These are phyloP conservation scores for Globisporangium heterothallicum DNA, from an alignment of 352 stramenopile genomes.

Conservation along the genomic window DNA sequence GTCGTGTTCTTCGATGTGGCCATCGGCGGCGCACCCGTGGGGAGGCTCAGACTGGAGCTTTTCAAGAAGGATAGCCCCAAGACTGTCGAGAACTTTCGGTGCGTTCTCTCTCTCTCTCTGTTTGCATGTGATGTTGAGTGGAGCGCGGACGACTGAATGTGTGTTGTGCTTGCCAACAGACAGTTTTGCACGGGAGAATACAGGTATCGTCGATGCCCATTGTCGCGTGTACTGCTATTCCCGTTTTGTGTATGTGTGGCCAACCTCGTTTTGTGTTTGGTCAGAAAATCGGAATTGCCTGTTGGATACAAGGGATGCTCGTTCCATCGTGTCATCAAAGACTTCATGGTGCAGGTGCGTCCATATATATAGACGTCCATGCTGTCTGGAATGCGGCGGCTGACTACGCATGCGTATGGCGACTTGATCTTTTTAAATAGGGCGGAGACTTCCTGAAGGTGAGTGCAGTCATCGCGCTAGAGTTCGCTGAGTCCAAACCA, in stretches of 20 bases:
- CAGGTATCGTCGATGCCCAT: too few relatives aligned
- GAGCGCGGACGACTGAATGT: slow-evolving; percentile 5
- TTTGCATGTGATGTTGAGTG: background rate
- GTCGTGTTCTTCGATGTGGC: slow-evolving; percentile 96
- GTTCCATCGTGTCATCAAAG: slow-evolving; percentile 89
- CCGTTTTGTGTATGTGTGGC: background rate
- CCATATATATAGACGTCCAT: slow-evolving; percentile 1
- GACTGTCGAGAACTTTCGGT: slow-evolving; percentile 96
- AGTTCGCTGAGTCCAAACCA: too few relatives aligned
- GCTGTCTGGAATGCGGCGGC: background rate
- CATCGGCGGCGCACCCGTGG: slow-evolving; percentile 82
- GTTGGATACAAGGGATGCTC: slow-evolving; percentile 86
- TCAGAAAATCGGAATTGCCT: slow-evolving; percentile 73
- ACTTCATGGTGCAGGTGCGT: slow-evolving; percentile 86
- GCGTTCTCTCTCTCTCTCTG: slow-evolving; percentile 2
- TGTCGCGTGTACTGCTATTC: too few relatives aligned
- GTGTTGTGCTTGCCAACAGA: slow-evolving; percentile 24
- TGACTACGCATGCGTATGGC: background rate
- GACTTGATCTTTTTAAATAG: slow-evolving; percentile 13
- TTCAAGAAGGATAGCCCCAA: slow-evolving; percentile 95
- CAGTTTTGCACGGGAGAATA: slow-evolving; percentile 97
- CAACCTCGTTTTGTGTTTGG: slow-evolving; percentile 15
- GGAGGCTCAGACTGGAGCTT: slow-evolving; percentile 93
- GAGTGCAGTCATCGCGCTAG: background rate
- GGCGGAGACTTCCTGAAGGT: slow-evolving; percentile 86